Conservation (phyloP, 345 rosid species). For the Eucalyptus globulus region DNA sequence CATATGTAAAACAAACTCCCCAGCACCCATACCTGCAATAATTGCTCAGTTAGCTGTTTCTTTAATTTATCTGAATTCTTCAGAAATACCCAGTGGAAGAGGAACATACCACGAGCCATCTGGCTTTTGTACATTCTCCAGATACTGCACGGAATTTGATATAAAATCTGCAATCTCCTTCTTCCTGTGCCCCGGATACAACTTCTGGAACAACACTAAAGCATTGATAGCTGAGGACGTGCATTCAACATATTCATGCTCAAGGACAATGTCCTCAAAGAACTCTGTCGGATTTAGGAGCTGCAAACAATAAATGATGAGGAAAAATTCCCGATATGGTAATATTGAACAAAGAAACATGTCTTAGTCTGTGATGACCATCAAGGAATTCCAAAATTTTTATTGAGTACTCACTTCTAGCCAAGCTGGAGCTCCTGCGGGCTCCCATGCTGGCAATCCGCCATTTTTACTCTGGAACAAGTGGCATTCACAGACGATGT, state of each 20-base stretch:
- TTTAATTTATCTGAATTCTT: background rate
- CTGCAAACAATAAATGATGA: conserved; percentile 3
- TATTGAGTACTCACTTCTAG: conserved; percentile 21
- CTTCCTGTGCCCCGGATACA: conserved; percentile 23
- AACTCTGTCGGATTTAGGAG: conserved; percentile 47
- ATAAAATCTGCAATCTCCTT: conserved; percentile 34
- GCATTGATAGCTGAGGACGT: conserved; percentile 32
- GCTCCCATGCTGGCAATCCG: conserved; percentile 59
- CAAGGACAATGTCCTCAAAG: conserved; percentile 25
- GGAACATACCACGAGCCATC: conserved; percentile 44
- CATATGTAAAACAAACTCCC: conserved; percentile 51
- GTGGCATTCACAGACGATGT: background rate
- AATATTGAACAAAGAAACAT: background rate
- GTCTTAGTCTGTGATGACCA: background rate
- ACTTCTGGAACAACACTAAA: conserved; percentile 19
- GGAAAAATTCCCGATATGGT: background rate
- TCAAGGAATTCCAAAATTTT: conserved; percentile 2
- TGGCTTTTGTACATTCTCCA: conserved; percentile 18
- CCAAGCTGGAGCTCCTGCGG: conserved; percentile 32
- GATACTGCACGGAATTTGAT: conserved; percentile 8
- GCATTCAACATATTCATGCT: conserved; percentile 36
- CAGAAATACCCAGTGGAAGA: background rate
- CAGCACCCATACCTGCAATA: conserved; percentile 34
- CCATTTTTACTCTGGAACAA: conserved; percentile 36
- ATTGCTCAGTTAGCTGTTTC: background rate